These are phyloP conservation scores for Lecanoromycetidae sp. DNA, from an alignment of 2,329 filamentous ascomycete genomes.

Conservation along the genomic window DNA sequence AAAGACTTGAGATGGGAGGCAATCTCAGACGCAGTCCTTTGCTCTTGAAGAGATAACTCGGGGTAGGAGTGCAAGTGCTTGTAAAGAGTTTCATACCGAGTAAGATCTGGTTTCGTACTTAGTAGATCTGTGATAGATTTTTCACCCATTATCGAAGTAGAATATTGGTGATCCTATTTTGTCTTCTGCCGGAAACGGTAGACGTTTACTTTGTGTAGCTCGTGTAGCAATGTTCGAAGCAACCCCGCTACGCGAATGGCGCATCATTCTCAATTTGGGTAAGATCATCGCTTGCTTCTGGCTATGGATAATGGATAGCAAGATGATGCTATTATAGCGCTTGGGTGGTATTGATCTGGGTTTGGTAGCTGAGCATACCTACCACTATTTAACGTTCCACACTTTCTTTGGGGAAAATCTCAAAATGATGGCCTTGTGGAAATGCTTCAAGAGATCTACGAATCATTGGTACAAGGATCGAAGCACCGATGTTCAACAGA, in stretches of 20 bases:
- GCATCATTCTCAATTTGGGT: not conserved
- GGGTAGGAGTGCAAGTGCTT: constrained; percentile 48
- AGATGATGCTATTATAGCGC: not conserved
- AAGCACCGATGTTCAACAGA: too few relatives aligned
- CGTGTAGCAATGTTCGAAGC: too few relatives aligned
- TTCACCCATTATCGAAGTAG: not conserved
- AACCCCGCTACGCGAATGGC: not conserved
- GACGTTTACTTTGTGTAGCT: not conserved
- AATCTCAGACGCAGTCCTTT: constrained; percentile 39
- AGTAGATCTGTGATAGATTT: constrained; percentile 18
- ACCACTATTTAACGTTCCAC: too few relatives aligned
- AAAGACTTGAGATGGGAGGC: constrained; percentile 28
- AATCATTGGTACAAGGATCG: too few relatives aligned
- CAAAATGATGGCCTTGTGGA: too few relatives aligned
- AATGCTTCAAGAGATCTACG: too few relatives aligned
- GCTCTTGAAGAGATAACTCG: constrained; percentile 47
- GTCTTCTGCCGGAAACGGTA: not conserved
- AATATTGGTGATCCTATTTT: not conserved
- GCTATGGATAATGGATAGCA: not conserved
- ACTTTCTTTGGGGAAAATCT: too few relatives aligned
- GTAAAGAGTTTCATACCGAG: constrained; percentile 43
- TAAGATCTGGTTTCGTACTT: constrained; percentile 23
- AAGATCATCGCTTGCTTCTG: not conserved
- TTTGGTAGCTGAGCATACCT: too few relatives aligned
- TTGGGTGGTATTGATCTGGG: not conserved